Percentiles rank a stretch among this genome's conserved stretches.
Conservation (phyloP, 805 yeast species). For the Saccharomycopsis sp. region DNA sequence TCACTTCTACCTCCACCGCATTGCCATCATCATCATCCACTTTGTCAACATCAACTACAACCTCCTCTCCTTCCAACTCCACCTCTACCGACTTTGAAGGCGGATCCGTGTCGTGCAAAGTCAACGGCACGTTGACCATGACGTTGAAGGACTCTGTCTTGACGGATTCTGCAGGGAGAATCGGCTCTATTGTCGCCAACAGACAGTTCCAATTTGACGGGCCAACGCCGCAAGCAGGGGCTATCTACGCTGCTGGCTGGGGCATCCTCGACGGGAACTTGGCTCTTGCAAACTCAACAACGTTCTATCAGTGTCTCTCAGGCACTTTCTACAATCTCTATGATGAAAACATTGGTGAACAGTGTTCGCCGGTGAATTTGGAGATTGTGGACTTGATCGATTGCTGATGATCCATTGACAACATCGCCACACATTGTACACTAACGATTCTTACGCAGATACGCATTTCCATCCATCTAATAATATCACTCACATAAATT, state of each 20-base stretch:
- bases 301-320: constrained; percentile 46
- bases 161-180: constrained; percentile 40
- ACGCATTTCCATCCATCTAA: no score
- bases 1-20: not conserved
- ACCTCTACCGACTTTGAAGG: constrained; percentile 17
- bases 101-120: constrained; percentile 28
- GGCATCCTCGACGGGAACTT: constrained; percentile 31
- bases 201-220: constrained; percentile 59
- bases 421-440: no score
- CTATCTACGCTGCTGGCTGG: constrained; percentile 45
- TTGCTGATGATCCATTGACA: no score
- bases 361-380: constrained; percentile 41
- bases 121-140: constrained; percentile 38
- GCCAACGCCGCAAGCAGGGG: constrained; percentile 52
- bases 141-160: constrained; percentile 35
- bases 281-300: constrained; percentile 39
- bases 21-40: not conserved
- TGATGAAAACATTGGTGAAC: constrained; percentile 37
- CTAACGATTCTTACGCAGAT: no score
- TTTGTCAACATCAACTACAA: constrained; percentile 21
- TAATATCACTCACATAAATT: no score
- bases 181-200: constrained; percentile 54
- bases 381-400: constrained; percentile 34
- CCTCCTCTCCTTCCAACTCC: constrained; percentile 26
- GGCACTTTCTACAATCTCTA: constrained; percentile 52